Conservation (phyloP, 306 rosid species). For the Myrica gale region DNA sequence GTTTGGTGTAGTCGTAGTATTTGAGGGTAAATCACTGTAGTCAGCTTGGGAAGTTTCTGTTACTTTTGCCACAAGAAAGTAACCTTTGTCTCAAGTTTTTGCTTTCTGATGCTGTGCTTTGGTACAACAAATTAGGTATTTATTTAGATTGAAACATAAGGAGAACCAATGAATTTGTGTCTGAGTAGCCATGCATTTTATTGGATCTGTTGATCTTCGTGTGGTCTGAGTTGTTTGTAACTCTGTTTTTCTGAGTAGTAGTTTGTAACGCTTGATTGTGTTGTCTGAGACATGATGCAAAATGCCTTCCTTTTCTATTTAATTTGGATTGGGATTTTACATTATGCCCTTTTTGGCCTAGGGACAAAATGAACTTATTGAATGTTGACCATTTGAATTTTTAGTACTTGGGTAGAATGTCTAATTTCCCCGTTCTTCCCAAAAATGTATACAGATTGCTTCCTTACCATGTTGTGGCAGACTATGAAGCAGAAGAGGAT, state of each 20-base stretch:
- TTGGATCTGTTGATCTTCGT: background rate
- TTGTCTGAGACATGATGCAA: background rate
- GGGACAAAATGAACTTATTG: no score
- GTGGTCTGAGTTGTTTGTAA: background rate
- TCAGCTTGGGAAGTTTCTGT: background rate
- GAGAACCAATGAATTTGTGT: background rate
- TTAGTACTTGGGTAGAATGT: background rate
- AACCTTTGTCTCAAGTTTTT: no score
- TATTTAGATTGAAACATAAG: background rate
- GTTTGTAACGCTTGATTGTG: no score
- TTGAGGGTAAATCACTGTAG: background rate
- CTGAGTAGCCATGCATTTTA: background rate
- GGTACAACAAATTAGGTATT: background rate
- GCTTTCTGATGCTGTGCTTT: background rate
- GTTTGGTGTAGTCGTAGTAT: background rate
- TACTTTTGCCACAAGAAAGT: no score
- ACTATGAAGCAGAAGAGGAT: conserved; percentile 98
- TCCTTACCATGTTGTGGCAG: conserved; percentile 98
- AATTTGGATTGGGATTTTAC: no score
- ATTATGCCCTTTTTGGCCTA: no score
- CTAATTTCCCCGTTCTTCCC: conserved; percentile 25
- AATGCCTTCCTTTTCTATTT: background rate
- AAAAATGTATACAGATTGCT: conserved; percentile 53
- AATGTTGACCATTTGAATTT: no score
- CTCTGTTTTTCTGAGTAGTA: background rate